Percentiles rank a stretch among this genome's conserved stretches.
Evolutionary conservation across 2,329 filamentous ascomycete species (phyloP).

Genomic region (Biscogniauxia mediterranea): DNA sequence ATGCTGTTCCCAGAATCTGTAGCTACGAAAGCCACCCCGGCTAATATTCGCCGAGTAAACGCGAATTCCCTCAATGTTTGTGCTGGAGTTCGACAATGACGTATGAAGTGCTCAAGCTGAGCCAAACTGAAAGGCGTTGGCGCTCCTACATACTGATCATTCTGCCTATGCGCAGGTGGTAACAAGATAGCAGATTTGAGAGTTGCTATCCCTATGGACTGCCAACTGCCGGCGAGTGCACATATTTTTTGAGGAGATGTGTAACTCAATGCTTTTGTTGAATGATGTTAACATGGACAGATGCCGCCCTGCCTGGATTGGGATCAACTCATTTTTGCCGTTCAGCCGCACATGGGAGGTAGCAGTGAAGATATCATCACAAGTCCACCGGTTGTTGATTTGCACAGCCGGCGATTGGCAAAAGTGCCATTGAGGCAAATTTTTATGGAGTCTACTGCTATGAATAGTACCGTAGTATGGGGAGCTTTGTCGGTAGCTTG

Average conservation of each 20-base stretch:
- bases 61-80: background rate
- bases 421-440: background rate
- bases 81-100: background rate
- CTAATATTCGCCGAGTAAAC: background rate
- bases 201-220: background rate
- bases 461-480: constrained; percentile 2
- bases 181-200: background rate
- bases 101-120: background rate
- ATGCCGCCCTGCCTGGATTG: constrained; percentile 8
- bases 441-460: background rate
- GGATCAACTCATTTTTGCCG: constrained; percentile 3
- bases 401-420: background rate
- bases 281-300: constrained; percentile 9
- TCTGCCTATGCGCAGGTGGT: background rate
- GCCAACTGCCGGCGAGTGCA: background rate
- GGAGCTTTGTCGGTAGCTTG: background rate
- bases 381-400: background rate
- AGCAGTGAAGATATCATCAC: background rate
- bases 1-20: background rate
- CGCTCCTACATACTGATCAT: background rate
- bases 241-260: background rate
- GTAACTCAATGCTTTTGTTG: background rate
- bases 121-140: background rate
- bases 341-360: background rate
- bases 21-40: no score